Evolutionary conservation across 192 early-diverging fungal genomes (phyloP), one percentile per base, ranked within the genome.

Genomic region (Coemansia sp.): DNA sequence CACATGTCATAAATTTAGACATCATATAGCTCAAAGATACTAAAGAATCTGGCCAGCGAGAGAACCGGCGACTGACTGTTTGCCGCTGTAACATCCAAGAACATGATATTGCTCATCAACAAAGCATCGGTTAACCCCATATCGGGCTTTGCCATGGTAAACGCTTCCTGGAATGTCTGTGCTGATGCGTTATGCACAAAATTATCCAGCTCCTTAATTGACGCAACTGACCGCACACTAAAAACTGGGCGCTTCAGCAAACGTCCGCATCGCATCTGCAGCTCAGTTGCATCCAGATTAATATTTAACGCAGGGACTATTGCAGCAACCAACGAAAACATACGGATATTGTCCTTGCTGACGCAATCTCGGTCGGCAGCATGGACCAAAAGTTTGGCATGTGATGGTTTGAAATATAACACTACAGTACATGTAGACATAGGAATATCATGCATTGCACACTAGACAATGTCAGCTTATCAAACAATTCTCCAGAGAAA

Each of bases 101-200:
- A 79, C 47, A 79, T 63, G 31, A 79, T 53, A 25, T 79, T 71
- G 48, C 71, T 73, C n/a, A 73, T 56, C 40, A 93, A 72, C 64
- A 93, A 56, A 0, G 79, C 81, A 63, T 93, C 89, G 65, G 93
- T 90, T 71, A 88, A 90, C 15, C 74, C 71, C 5, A 84, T 73
- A 60, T 93, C 93, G 0, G 91, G 92, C 58, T 86, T 81, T 3
- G 89, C 85, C 24, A 88, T 69, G 0, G 82, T 79, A 64, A 85
- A 91, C 5, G 88, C 90, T 5, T 84, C 82, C 68, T 91, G 84
- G 71, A 93, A 93, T 1, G 86, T 86, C 47, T 92, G 88, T 21
- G 85, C 76, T 38, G 88, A 88, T 17, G 91, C 80, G 69, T 87
- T 85, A 26, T 85, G 83, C 23, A 96, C 75, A 78, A 96, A 93